phyloP scores from a whole-genome alignment of 2,329 filamentous ascomycete genomes.

The Nemania bipapillata region DNA sequence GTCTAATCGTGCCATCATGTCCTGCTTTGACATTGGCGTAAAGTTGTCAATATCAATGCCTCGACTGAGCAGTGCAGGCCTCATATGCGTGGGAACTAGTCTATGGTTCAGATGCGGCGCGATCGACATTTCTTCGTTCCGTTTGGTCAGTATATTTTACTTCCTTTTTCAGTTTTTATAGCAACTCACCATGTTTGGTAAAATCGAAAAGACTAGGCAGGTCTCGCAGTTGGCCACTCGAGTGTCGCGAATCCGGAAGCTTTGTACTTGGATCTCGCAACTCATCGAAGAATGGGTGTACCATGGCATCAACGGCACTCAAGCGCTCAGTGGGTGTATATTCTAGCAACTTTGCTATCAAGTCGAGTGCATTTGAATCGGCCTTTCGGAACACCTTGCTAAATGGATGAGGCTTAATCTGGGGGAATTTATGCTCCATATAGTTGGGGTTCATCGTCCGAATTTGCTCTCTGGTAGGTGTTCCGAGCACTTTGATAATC shows the following conservation, averaged over 20 bases:
- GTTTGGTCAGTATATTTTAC: conserved; percentile 41
- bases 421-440: conserved; percentile 99
- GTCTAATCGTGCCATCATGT: conserved; percentile 98
- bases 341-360: conserved; percentile 92
- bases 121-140: conserved; percentile 86
- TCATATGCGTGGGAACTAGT: conserved; percentile 86
- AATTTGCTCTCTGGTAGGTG: conserved; percentile 96
- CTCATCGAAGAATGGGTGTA: conserved; percentile 98
- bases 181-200: conserved; percentile 81
- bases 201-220: conserved; percentile 93
- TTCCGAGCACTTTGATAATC: conserved; percentile 98
- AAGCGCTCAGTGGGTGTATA: conserved; percentile 97
- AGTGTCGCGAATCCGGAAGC: conserved; percentile 92
- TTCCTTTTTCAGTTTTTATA: background rate
- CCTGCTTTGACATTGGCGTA: conserved; percentile 87
- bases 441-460: conserved; percentile 99
- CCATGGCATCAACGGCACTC: conserved; percentile 94
- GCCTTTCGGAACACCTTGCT: conserved; percentile 99
- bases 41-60: conserved; percentile 95
- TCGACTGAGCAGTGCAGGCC: conserved; percentile 75
- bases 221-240: conserved; percentile 80
- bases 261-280: conserved; percentile 89
- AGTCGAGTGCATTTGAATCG: conserved; percentile 88
- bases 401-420: conserved; percentile 99
- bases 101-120: conserved; percentile 85